Conservation (phyloP, 345 rosid genomes). For the Isatis tinctoria region DNA sequence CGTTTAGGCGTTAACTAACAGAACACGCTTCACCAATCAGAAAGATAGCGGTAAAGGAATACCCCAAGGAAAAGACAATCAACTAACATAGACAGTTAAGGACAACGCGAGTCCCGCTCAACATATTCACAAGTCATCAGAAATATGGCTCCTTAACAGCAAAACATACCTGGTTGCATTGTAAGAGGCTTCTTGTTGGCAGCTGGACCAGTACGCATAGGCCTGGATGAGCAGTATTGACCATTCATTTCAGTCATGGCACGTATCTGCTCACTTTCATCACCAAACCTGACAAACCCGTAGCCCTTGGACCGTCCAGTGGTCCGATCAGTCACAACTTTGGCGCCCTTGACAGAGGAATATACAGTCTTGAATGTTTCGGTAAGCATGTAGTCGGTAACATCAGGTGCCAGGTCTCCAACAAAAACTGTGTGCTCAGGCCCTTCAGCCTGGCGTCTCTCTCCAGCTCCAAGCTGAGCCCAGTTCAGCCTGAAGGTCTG, state of each 20-base stretch:
- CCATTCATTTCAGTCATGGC: constrained; percentile 99
- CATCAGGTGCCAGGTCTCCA: constrained; percentile 94
- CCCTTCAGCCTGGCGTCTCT: constrained; percentile 82
- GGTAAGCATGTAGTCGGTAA: constrained; percentile 65
- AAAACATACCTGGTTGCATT: constrained; percentile 66
- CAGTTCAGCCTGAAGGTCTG: constrained; percentile 84
- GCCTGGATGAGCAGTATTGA: constrained; percentile 69
- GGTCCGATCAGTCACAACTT: constrained; percentile 82
- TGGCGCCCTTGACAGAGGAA: constrained; percentile 79
- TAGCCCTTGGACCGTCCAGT: constrained; percentile 96
- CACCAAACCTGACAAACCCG: constrained; percentile 90
- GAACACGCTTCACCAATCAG: constrained; percentile 19
- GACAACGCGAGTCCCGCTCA: constrained; percentile 5
- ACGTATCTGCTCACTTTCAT: constrained; percentile 75
- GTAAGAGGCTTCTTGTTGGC: constrained; percentile 67
- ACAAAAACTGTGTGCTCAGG: constrained; percentile 82
- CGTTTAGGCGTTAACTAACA: constrained; percentile 22
- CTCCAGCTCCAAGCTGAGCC: constrained; percentile 89
- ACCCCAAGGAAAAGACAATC: constrained; percentile 21
- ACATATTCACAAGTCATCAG: neutral
- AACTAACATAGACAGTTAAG: constrained; percentile 18
- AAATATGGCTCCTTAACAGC: neutral
- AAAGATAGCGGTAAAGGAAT: neutral
- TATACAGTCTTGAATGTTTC: constrained; percentile 69
- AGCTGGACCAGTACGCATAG: constrained; percentile 95